Conservation (phyloP, 164 flowering plant species). For the Kingdonia uniflora region DNA sequence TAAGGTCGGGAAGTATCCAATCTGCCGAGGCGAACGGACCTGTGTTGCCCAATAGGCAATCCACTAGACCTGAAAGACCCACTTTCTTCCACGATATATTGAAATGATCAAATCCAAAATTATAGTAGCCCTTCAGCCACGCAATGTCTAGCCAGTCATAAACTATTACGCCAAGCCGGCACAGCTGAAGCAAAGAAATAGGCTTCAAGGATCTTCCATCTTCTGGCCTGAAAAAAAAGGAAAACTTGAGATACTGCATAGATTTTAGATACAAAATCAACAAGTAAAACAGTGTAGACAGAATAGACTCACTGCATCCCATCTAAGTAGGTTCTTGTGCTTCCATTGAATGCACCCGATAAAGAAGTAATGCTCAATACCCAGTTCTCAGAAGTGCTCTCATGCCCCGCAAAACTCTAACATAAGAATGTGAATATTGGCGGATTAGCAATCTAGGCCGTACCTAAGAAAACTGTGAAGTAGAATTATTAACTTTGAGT, state of each 20-base stretch:
- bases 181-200: conserved; percentile 63
- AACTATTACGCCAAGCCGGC: conserved; percentile 66
- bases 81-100: conserved; percentile 65
- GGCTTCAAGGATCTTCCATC: conserved; percentile 78
- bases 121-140: conserved; percentile 75
- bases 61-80: conserved; percentile 82
- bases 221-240: conserved; percentile 48
- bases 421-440: neutral
- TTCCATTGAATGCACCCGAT: conserved; percentile 96
- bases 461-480: neutral
- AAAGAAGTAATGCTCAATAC: conserved; percentile 81
- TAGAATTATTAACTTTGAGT: neutral
- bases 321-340: conserved; percentile 90
- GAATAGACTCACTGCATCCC: conserved; percentile 79
- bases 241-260: neutral
- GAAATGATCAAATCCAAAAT: conserved; percentile 94
- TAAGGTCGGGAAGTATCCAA: conserved; percentile 96
- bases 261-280: neutral
- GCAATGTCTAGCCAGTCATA: conserved; percentile 88
- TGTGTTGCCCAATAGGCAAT: conserved; percentile 65
- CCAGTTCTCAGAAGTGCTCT: conserved; percentile 85
- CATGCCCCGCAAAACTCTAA: conserved; percentile 83
- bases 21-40: conserved; percentile 96
- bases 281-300: neutral
- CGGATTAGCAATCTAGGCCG: neutral